Evolutionary conservation across 2,329 filamentous ascomycete genomes (phyloP).

Genomic region (Cercospora zeina): DNA sequence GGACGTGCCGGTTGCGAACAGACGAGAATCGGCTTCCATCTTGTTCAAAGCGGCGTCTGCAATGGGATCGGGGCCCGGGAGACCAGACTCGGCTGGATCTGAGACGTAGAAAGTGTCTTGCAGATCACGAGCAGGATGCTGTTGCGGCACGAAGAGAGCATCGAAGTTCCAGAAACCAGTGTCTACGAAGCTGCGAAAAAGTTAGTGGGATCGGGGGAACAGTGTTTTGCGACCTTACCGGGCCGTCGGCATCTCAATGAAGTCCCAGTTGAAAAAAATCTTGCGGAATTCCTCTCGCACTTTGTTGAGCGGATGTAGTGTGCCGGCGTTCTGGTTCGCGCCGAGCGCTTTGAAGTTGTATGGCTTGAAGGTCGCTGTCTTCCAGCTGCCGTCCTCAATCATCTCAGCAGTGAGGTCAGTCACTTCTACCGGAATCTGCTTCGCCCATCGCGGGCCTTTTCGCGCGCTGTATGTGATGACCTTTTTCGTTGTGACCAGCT

Average conservation of each 20-base stretch:
- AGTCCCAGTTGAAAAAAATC: slow-evolving; percentile 99
- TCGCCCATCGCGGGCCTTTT: slow-evolving; percentile 85
- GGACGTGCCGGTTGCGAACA: slow-evolving; percentile 50
- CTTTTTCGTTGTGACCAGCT: slow-evolving; percentile 81
- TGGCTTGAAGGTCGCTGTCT: slow-evolving; percentile 83
- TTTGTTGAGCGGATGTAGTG: slow-evolving; percentile 71
- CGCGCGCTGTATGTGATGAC: slow-evolving; percentile 77
- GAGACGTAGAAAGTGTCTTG: slow-evolving; percentile 99
- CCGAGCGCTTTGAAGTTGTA: slow-evolving; percentile 73
- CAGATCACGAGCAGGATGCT: slow-evolving; percentile 94
- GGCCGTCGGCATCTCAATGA: slow-evolving; percentile 96
- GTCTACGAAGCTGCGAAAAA: slow-evolving; percentile 70
- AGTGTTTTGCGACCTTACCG: slow-evolving; percentile 49
- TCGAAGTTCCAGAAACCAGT: slow-evolving; percentile 99
- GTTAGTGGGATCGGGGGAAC: slow-evolving; percentile 49
- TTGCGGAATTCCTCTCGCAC: slow-evolving; percentile 93
- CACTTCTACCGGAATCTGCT: slow-evolving; percentile 87
- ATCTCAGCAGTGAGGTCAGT: slow-evolving; percentile 95
- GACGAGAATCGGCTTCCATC: slow-evolving; percentile 50
- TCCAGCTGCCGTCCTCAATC: slow-evolving; percentile 84
- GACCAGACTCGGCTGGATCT: slow-evolving; percentile 75
- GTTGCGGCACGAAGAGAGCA: slow-evolving; percentile 91
- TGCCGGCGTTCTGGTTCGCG: slow-evolving; percentile 58
- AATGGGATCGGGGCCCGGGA: slow-evolving; percentile 58
- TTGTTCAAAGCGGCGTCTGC: slow-evolving; percentile 51